Evolutionary conservation across 352 stramenopile species (phyloP), one percentile per base, ranked within the genome.

Genomic region (Thalassiosira ordinaria): DNA sequence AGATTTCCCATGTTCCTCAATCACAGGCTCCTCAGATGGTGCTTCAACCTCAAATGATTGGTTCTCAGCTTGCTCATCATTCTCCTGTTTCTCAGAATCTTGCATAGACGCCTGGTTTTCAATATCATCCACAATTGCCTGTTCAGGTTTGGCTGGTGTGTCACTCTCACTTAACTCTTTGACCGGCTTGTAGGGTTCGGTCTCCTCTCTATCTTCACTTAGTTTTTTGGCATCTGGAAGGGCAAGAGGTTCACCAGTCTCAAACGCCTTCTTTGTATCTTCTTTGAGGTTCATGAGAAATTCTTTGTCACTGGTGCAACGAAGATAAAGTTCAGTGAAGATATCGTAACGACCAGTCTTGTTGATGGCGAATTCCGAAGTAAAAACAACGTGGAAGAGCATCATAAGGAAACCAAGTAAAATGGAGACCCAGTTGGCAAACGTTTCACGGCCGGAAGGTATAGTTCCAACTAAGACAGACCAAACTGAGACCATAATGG

Each of bases 381-480:
- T 74, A 9, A 83, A 37, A 35, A 84, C 70, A 29, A 82, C 71
- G 63, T 86, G 65, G n/a, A 77, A 60, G 8, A 84, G 4, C 44
- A 83, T 82, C 0, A 82, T 29, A 20, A 81, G 22, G 37, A 83
- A 71, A 18, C 85, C 89, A 59, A 92, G 55, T 11, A 91, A 24
- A 33, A 91, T 75, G 37, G 51, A 78, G 56, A 90, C 68, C 14
- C 75, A 57, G 39, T 87, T 89, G 5, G 73, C 62, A 49, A 70
- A 87, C 9, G 65, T 67, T 56, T 74, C 79, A 39, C 41, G 77
- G 33, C 87, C 89, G 44, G 69, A 79, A 13, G 87, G 89, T 52
- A 93, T 66, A 18, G 80, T 91, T n/a, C 89, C 89, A 46, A 92
- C 66, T 2, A 94, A n/a, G 11, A 91, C 51, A 11, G 71, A 77